A percentile compares a stretch with the other conserved stretches of the same genome.
Evolutionary conservation across 805 yeast species (phyloP).

Genomic region (Blastobotrys chiropterorum): DNA sequence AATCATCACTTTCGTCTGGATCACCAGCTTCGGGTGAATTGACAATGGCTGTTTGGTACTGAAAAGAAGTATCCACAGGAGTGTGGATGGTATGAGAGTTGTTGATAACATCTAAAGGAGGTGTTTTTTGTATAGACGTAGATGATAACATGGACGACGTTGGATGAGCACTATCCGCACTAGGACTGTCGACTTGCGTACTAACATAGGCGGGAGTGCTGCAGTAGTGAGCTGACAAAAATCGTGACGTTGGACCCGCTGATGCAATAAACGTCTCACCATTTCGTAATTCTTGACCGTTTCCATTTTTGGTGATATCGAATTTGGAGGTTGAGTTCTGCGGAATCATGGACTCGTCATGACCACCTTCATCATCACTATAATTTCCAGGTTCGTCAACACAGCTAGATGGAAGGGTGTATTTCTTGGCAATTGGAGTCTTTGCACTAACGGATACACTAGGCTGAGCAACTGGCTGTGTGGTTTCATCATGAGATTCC

Average conservation of each 20-base stretch:
- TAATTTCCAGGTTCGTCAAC: not conserved
- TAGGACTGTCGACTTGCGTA: not conserved
- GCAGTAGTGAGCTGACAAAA: not conserved
- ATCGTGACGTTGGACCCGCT: not conserved
- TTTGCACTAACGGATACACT: not conserved
- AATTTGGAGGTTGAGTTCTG: no score
- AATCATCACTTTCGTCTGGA: not conserved
- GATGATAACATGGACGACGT: not conserved
- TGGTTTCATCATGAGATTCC: not conserved
- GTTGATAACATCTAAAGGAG: not conserved
- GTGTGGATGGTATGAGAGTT: no score
- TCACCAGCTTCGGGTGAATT: no score
- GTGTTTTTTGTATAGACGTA: not conserved
- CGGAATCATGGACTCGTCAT: not conserved
- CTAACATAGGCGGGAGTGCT: not conserved
- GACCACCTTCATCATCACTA: not conserved
- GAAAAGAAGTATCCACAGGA: not conserved
- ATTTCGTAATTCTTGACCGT: not conserved
- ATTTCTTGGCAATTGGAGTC: not conserved
- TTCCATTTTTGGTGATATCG: not conserved
- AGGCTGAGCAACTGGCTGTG: not conserved
- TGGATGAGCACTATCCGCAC: not conserved
- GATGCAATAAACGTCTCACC: not conserved
- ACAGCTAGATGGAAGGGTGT: not conserved
- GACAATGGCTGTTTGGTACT: not conserved